Percentiles rank a stretch among this genome's conserved stretches.
Conservation (phyloP, 192 early-diverging fungal genomes). For the Entomortierella beljakovae region DNA sequence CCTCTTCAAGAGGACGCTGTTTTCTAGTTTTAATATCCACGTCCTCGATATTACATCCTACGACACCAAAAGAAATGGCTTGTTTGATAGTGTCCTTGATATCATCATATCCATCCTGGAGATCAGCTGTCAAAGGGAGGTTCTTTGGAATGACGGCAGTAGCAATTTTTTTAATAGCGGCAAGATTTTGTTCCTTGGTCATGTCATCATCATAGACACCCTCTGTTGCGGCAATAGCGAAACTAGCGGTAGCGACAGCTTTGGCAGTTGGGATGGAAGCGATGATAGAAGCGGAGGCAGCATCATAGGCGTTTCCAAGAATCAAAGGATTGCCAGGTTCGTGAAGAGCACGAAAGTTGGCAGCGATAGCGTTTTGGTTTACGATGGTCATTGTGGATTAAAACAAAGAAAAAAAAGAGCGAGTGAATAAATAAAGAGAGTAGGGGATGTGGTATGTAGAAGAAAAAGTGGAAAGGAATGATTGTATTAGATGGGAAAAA, state of each 20-base stretch:
- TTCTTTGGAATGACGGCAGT: conserved; percentile 24
- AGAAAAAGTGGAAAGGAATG: no score
- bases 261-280: conserved; percentile 27
- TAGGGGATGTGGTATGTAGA: no score
- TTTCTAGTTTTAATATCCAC: conserved; percentile 12
- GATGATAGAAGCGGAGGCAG: conserved; percentile 24
- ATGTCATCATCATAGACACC: conserved; percentile 56
- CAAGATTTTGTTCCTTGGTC: conserved; percentile 49
- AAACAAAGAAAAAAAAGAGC: no score
- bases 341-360: conserved; percentile 27
- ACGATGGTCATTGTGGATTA: conserved; percentile 11
- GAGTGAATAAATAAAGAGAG: no score
- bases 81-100: conserved; percentile 28
- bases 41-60: conserved; percentile 47
- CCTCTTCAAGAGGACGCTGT: conserved; percentile 33
- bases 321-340: conserved; percentile 28
- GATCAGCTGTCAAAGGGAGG: conserved; percentile 33
- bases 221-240: conserved; percentile 50
- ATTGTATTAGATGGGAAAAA: no score
- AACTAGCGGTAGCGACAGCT: conserved; percentile 55
- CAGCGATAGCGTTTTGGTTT: conserved; percentile 18
- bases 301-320: conserved; percentile 37
- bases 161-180: conserved; percentile 29
- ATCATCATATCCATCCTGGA: conserved; percentile 58
- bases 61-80: conserved; percentile 19